Evolutionary conservation across 164 flowering plant genomes (phyloP).

Genomic region (Platanus orientalis): DNA sequence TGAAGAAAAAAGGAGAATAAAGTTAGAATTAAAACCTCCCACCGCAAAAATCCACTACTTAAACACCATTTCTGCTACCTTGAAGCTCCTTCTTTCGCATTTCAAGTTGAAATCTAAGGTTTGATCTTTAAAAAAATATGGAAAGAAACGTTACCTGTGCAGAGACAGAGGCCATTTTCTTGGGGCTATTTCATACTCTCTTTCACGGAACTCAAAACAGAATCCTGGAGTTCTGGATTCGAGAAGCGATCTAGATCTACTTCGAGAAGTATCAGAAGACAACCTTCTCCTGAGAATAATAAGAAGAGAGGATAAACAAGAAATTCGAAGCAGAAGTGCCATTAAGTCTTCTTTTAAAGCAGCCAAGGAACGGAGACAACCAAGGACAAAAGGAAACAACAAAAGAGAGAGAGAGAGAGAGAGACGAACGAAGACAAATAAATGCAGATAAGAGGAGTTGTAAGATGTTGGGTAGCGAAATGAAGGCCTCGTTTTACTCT

Average conservation of each 20-base stretch:
- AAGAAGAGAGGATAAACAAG: not conserved
- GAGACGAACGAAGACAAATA: slow-evolving; percentile 8
- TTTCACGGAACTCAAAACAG: not conserved
- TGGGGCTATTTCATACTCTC: not conserved
- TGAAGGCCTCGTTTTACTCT: not conserved
- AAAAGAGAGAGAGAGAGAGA: not conserved
- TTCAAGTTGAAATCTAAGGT: too few species aligned
- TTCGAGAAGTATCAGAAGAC: not conserved
- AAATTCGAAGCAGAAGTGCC: slow-evolving; percentile 7
- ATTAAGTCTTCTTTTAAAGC: not conserved
- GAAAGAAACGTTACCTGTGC: too few species aligned
- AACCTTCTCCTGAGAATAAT: too few species aligned
- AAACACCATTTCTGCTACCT: not conserved
- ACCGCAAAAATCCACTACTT: not conserved
- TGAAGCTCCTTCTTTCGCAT: too few species aligned
- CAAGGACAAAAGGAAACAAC: slow-evolving; percentile 6
- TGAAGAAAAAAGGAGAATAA: not conserved
- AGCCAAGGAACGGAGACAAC: too few species aligned
- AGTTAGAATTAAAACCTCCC: too few species aligned
- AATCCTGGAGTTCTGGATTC: not conserved
- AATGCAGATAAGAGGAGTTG: slow-evolving; percentile 9
- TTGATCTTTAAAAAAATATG: too few species aligned
- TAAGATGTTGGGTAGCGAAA: not conserved
- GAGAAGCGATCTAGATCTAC: not conserved
- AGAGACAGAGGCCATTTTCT: too few species aligned